Evolutionary conservation across 495 filamentous ascomycete genomes (phyloP).

Genomic region (Halenospora varia): DNA sequence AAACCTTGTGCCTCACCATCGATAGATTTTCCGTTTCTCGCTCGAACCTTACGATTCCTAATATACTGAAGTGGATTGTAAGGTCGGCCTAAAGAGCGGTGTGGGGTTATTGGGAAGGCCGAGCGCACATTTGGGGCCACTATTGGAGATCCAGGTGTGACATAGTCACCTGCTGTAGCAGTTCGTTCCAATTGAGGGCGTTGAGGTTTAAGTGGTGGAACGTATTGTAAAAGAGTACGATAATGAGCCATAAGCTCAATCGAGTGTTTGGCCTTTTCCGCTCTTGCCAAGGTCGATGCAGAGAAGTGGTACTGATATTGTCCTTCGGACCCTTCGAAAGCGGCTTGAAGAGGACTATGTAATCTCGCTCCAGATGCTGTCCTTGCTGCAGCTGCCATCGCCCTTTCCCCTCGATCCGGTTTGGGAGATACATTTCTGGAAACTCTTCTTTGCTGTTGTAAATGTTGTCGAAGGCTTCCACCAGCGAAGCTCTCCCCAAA

Average conservation of each 20-base stretch:
- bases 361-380: conserved; percentile 29
- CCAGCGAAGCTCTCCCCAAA: conserved; percentile 38
- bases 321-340: conserved; percentile 35
- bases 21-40: conserved; percentile 64
- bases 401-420: conserved; percentile 35
- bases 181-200: conserved; percentile 31
- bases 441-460: conserved; percentile 58
- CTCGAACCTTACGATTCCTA: conserved; percentile 76
- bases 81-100: conserved; percentile 44
- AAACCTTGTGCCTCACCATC: conserved; percentile 73
- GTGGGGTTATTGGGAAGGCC: neutral
- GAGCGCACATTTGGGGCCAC: neutral
- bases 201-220: conserved; percentile 64
- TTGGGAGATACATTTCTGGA: conserved; percentile 57
- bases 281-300: conserved; percentile 69
- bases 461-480: conserved; percentile 57
- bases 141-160: conserved; percentile 4
- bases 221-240: conserved; percentile 64
- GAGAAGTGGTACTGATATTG: conserved; percentile 62
- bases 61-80: conserved; percentile 90
- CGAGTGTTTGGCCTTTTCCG: conserved; percentile 71
- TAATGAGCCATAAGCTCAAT: conserved; percentile 81
- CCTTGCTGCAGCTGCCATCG: conserved; percentile 26
- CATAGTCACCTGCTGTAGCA: neutral
- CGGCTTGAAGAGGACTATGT: conserved; percentile 38